Percentiles rank a stretch among this genome's conserved stretches.
phyloP scores from a whole-genome alignment of 78 protist species.

The Planoprotostelium fungivorum region DNA sequence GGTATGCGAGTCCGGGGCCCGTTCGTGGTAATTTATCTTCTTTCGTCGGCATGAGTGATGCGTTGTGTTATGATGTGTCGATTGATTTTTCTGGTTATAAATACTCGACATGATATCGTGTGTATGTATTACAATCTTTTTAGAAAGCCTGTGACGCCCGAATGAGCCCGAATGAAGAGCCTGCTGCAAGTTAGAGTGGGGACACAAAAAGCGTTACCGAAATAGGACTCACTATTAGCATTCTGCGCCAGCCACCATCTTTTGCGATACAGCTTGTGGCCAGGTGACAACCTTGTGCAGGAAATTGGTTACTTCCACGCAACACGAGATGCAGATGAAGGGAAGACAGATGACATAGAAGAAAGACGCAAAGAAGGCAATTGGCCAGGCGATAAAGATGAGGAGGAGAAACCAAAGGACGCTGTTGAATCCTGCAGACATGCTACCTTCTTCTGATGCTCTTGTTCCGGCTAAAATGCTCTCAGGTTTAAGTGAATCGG shows the following conservation, averaged over 20 bases:
- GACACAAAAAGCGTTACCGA: too few relatives aligned
- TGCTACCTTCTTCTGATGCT: too few relatives aligned
- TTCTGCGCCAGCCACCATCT: not conserved
- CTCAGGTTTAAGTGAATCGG: too few relatives aligned
- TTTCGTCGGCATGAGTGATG: not conserved
- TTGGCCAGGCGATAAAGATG: not conserved
- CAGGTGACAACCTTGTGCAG: not conserved
- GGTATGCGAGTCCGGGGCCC: not conserved
- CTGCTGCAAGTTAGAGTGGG: not conserved
- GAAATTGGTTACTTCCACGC: not conserved
- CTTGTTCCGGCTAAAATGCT: too few relatives aligned
- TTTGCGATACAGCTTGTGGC: not conserved
- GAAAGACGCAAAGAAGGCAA: not conserved
- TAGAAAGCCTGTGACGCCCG: not conserved
- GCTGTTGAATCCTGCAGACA: not conserved
- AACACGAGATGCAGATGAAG: not conserved
- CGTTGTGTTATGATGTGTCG: not conserved
- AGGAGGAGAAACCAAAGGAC: not conserved
- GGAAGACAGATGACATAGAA: not conserved
- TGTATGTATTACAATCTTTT: not conserved
- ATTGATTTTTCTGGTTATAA: too few relatives aligned
- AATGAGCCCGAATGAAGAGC: not conserved
- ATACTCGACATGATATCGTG: too few relatives aligned
- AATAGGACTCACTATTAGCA: too few relatives aligned
- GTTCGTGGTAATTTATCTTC: not conserved